Evolutionary conservation across 2,329 filamentous ascomycete genomes (phyloP), one percentile per base, ranked within the genome.

Genomic region (Botryotinia convoluta): DNA sequence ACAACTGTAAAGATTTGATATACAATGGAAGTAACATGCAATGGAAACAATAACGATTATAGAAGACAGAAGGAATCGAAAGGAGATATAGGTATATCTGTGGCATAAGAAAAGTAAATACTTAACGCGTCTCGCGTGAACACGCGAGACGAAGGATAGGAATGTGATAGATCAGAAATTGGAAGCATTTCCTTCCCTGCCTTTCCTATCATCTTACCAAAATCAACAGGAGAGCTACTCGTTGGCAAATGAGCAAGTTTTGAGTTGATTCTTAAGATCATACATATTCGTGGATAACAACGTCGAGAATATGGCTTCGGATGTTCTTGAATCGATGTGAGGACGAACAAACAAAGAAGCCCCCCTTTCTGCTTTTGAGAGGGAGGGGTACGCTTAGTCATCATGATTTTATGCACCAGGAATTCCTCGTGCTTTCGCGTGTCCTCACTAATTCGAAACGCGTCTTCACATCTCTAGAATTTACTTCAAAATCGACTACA

Each of bases 121-220:
- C 35, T 32, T 42, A 57, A 68, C 48, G 64, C 35, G 64, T 57
- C 14, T 29, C 64, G 45, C 48, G 64, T 42, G 22, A 22, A 32
- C 45, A 16, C 64, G 64, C 14, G 26, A 39, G 45, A 39, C 12
- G 22, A 68, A 54, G 26, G 42, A 14, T 64, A 26, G 62, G 45
- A 54, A 68, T 68, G 35, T 68, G 64, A 68, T 32, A 22, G 45
- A 68, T 68, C 64, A 68, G 32, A 68, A 68, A 54, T 22, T 39
- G 32, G n/a, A 68, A 29, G 26, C 35, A 29, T 39, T 65, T 48
- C n/a, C 45, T 29, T 39, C 45, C 35, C 45, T 54, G 16, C 45
- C 26, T 54, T 16, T n/a, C 4, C 4, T 35, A 37, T 4, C 45
- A 54, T 14, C n/a, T 68, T 39, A 7, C 26, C 4, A n/a, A 57